Evolutionary conservation across 257 asterid species (phyloP).

Genomic region (Nicotiana attenuata): DNA sequence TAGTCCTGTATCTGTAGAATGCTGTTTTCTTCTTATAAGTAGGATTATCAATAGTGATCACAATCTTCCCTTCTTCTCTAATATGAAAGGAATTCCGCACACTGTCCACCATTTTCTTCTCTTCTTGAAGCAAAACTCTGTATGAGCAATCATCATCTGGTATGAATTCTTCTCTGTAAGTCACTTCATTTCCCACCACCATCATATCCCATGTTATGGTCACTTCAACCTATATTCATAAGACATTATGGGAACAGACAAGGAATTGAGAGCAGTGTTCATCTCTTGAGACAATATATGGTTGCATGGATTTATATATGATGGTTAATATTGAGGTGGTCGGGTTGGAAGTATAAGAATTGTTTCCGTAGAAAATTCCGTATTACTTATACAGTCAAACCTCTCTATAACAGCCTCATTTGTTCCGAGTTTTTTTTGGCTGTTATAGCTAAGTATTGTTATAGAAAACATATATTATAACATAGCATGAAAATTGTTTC

Average conservation of each 20-base stretch:
- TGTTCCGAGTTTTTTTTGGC: no score
- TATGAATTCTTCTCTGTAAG: conserved; percentile 65
- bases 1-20: conserved; percentile 62
- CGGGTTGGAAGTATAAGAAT: neutral
- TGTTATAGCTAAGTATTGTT: no score
- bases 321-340: neutral
- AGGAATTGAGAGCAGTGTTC: no score
- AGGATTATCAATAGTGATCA: conserved; percentile 48
- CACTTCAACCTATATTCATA: conserved; percentile 42
- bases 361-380: no score
- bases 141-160: conserved; percentile 88
- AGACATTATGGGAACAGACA: neutral
- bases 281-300: no score
- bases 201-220: conserved; percentile 68
- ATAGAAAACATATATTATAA: no score
- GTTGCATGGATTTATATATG: no score
- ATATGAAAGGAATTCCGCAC: conserved; percentile 55
- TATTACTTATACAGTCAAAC: no score
- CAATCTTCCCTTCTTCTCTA: conserved; percentile 78
- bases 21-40: conserved; percentile 56
- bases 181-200: conserved; percentile 61
- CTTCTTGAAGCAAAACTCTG: conserved; percentile 57
- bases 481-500: no score
- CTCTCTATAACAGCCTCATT: no score
- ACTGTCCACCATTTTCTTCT: conserved; percentile 47